Evolutionary conservation across 495 filamentous ascomycete genomes (phyloP), one percentile per base, ranked within the genome.

Genomic region (Terfezia claveryi): DNA sequence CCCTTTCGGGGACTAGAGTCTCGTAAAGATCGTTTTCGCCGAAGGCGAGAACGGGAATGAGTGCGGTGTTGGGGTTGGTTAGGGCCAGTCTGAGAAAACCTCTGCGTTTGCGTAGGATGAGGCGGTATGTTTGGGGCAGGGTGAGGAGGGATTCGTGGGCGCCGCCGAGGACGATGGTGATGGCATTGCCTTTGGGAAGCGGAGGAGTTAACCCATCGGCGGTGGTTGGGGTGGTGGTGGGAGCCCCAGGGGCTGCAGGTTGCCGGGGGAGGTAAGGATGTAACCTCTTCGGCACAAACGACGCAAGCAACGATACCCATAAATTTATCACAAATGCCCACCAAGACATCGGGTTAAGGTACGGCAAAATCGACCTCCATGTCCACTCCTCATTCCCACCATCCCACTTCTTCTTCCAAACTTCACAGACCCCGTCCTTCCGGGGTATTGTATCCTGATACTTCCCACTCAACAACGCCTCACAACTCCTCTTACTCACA

Each of bases 11-110:
- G 41, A 78, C 70, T 37, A 94, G 66, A 67, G 95, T 89, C 55
- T 95, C 85, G 69, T 95, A 98, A 0, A 98, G 70, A 57, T 95
- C 85, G 62, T 95, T 96, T 70, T 98, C 91, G 32, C 91, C 91
- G 65, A 98, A 96, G 2, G 78, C 80, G 2, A 98, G 68, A 0
- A 94, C 86, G 0, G 91, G 91, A 0, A 98, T 91, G 1, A 98
- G 68, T 62, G 93, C 91, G 1, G 89, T 89, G 4, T 14, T 14
- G 41, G 41, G 17, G 41, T 14, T 14, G 4, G 14, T 14, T 44
- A 95, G 80, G 0, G 91, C 89, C 23, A 95, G 72, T 70, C 93
- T 96, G 66, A 96, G 73, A 62, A 96, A 95, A 46, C 71, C 71
- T 4, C 73, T 68, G 9, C 76, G 76, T 57, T 77, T 75, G 6